Base-by-base conservation (phyloP, 306 rosid species). In the Fragaria nilgerrensis region DNA sequence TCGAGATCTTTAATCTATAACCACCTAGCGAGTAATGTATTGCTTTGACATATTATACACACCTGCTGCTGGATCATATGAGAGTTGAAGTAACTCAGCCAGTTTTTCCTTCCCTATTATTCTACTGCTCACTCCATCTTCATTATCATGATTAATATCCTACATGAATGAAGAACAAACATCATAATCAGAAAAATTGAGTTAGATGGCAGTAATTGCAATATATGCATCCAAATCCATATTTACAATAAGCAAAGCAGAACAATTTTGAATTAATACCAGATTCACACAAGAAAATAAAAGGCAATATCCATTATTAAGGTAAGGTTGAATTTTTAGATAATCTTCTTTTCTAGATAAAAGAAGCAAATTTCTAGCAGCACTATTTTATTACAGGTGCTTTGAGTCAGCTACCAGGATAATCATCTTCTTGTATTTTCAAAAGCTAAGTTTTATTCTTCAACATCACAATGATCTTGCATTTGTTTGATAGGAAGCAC, bases 1-100 rank as follows among this genome's bases (percentile, higher is more conserved):
- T 52, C 6, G 4, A 29, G 56, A 37, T 23, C 52, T 47, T 2
- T 23, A 39, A 23, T 50, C 45, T 48, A 53, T 37, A 67, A 4
- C 23, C 16, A 23, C 17, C 53, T 5, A 64, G 0, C 6, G 7
- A 37, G 34, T 20, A 36, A 14, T 41, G 25, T 73, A 19, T 49
- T 34, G 68, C 17, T 41, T 55, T 17, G 25, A 23, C 74, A 39
- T 25, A 64, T 75, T 20, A 68, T 55, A 27, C 68, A 39, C 41
- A 77, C 80, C 80, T 55, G 22, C n/a, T 25, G 39, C 43, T 37
- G 74, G 65, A 39, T 53, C 14, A 23, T 52, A n/a, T 11, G 25
- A 22, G 23, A 17, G 19, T 76, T 41, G 68, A 52, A 39, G 75
- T 37, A 41, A 43, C 62, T 68, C 32, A 6, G 56, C 16, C 43